These are phyloP conservation scores for Elsinoe ampelina DNA, from an alignment of 2,329 filamentous ascomycete species.

Conservation along the genomic window DNA sequence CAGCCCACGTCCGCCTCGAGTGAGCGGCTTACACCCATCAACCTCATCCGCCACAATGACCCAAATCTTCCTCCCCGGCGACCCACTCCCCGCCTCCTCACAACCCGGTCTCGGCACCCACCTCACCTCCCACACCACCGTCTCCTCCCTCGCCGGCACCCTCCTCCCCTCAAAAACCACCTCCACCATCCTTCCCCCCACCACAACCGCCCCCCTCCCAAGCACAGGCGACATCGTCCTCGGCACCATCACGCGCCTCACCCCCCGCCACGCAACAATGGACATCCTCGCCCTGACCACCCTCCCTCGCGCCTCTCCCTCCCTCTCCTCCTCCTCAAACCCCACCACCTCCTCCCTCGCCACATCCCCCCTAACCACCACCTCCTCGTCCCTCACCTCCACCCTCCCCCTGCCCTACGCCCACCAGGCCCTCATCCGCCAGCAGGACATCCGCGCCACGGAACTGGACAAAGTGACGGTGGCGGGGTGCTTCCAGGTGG, in stretches of 20 bases:
- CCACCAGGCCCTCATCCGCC: conserved; percentile 28
- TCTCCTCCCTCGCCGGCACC: conserved; percentile 68
- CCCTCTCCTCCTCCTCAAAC: neutral
- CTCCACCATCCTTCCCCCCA: conserved; percentile 28
- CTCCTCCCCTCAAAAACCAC: conserved; percentile 45
- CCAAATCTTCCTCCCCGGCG: conserved; percentile 56
- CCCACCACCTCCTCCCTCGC: conserved; percentile 30
- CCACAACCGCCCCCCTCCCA: conserved; percentile 61
- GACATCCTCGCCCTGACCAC: conserved; percentile 66
- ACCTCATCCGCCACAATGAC: neutral
- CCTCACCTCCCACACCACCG: conserved; percentile 63
- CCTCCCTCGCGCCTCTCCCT: conserved; percentile 30
- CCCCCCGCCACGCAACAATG: conserved; percentile 74
- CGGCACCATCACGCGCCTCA: conserved; percentile 75
- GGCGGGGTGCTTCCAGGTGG: conserved; percentile 81
- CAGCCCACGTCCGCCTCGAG: too few species aligned
- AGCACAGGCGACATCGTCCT: conserved; percentile 73
- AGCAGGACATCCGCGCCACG: conserved; percentile 83
- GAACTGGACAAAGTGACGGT: conserved; percentile 94
- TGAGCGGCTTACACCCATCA: neutral
- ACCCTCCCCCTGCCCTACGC: conserved; percentile 19
- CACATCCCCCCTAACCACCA: neutral
- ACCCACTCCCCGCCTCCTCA: conserved; percentile 64
- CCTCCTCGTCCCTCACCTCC: neutral
- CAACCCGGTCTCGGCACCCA: conserved; percentile 69